Conservation (phyloP, 2,329 filamentous ascomycete genomes). For the Dothistroma pini region DNA sequence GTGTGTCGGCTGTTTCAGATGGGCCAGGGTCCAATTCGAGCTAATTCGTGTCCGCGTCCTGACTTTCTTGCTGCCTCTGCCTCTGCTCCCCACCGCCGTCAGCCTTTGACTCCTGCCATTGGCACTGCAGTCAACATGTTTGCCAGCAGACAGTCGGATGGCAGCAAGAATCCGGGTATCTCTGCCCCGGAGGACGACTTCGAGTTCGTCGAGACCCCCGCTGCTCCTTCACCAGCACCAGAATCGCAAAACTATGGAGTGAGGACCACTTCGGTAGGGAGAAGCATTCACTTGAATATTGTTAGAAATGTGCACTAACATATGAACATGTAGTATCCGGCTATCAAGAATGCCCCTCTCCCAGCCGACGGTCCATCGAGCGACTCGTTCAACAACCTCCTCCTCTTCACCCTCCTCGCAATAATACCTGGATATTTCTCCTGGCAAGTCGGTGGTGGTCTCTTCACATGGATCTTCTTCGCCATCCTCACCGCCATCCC, state of each 20-base stretch:
- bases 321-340: constrained; percentile 59
- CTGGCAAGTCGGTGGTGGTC: constrained; percentile 78
- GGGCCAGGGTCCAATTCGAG: neutral
- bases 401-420: constrained; percentile 67
- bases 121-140: neutral
- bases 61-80: neutral
- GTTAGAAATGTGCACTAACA: constrained; percentile 8
- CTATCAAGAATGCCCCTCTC: constrained; percentile 91
- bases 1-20: neutral
- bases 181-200: constrained; percentile 52
- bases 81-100: neutral
- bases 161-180: constrained; percentile 18
- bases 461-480: constrained; percentile 86
- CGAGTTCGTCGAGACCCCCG: constrained; percentile 64
- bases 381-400: constrained; percentile 81
- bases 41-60: neutral
- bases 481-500: constrained; percentile 73
- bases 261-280: constrained; percentile 54
- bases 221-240: constrained; percentile 50
- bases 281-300: neutral
- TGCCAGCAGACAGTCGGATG: constrained; percentile 1
- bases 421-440: constrained; percentile 74
- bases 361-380: constrained; percentile 82
- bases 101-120: neutral
- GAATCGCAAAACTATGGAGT: constrained; percentile 58